These are phyloP conservation scores for Cyclostephanos tholiformis DNA, from an alignment of 108 stramenopile species.

Conservation along the genomic window DNA sequence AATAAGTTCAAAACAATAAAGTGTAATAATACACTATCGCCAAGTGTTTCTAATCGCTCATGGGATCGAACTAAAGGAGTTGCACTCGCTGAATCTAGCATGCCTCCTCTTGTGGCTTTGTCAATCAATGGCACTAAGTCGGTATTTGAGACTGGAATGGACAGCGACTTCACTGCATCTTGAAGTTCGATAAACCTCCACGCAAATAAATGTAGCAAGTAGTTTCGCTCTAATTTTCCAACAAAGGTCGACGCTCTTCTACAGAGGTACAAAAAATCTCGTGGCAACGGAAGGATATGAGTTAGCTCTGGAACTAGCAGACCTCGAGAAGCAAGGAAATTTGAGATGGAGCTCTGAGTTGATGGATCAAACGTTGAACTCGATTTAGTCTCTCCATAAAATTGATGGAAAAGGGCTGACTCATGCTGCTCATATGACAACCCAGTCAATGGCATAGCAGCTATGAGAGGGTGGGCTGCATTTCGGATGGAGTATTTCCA, in stretches of 20 bases:
- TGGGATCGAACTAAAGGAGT: slow-evolving; percentile 10
- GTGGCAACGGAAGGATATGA: slow-evolving; percentile 50
- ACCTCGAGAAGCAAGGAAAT: slow-evolving; percentile 15
- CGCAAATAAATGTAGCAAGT: slow-evolving; percentile 16
- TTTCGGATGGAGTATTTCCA: neutral
- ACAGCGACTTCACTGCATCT: neutral
- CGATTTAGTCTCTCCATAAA: slow-evolving; percentile 7
- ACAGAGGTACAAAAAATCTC: slow-evolving; percentile 54
- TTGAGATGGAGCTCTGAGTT: slow-evolving; percentile 2
- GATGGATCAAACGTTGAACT: neutral
- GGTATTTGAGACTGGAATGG: neutral
- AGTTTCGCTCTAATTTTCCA: slow-evolving; percentile 46
- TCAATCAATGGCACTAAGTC: slow-evolving; percentile 14
- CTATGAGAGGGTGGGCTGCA: neutral
- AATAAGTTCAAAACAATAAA: slow-evolving; percentile 57
- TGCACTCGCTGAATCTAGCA: neutral
- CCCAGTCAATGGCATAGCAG: neutral
- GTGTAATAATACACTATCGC: slow-evolving; percentile 58
- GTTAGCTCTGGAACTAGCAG: slow-evolving; percentile 53
- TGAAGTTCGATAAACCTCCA: slow-evolving; percentile 10
- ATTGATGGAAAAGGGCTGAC: slow-evolving; percentile 17
- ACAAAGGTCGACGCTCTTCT: slow-evolving; percentile 44
- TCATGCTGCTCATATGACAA: slow-evolving; percentile 21
- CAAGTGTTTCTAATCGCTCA: slow-evolving; percentile 67
- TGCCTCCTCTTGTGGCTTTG: slow-evolving; percentile 36